Conservation (phyloP, 805 yeast species). For the Barnettozyma pratensis region DNA sequence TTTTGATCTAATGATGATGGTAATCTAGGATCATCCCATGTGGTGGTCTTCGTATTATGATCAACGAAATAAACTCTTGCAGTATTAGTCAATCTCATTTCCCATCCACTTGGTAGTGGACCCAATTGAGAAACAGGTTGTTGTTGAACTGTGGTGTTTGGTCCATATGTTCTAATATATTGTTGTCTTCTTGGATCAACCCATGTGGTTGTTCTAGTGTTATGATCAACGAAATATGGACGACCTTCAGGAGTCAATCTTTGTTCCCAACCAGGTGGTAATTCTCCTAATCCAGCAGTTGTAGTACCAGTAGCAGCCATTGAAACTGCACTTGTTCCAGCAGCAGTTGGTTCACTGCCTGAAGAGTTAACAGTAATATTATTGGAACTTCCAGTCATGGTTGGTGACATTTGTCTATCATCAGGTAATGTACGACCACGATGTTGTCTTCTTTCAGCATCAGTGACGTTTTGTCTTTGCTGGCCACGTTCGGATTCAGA, state of each 20-base stretch:
- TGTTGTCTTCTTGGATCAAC: slow-evolving; percentile 99
- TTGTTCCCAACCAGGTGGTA: slow-evolving; percentile 99
- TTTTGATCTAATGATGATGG: slow-evolving; percentile 97
- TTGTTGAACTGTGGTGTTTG: slow-evolving; percentile 86
- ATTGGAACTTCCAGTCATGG: slow-evolving; percentile 16
- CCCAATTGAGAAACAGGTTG: slow-evolving; percentile 98
- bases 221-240: slow-evolving; percentile 97
- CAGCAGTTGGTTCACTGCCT: slow-evolving; percentile 38
- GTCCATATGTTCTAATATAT: slow-evolving; percentile 92
- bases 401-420: slow-evolving; percentile 31
- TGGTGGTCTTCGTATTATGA: slow-evolving; percentile 97
- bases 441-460: slow-evolving; percentile 86
- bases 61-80: slow-evolving; percentile 98
- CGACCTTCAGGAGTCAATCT: slow-evolving; percentile 97
- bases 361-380: slow-evolving; percentile 45
- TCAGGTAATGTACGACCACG: slow-evolving; percentile 88
- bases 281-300: slow-evolving; percentile 92
- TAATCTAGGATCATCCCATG: slow-evolving; percentile 99
- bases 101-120: slow-evolving; percentile 99
- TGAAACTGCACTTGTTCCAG: slow-evolving; percentile 57
- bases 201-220: slow-evolving; percentile 99
- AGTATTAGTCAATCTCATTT: slow-evolving; percentile 97
- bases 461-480: slow-evolving; percentile 65
- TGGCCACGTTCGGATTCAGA: slow-evolving; percentile 59
- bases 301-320: slow-evolving; percentile 75